Conservation (phyloP, 2,329 filamentous ascomycete genomes). For the Cadophora luteo-olivacea region DNA sequence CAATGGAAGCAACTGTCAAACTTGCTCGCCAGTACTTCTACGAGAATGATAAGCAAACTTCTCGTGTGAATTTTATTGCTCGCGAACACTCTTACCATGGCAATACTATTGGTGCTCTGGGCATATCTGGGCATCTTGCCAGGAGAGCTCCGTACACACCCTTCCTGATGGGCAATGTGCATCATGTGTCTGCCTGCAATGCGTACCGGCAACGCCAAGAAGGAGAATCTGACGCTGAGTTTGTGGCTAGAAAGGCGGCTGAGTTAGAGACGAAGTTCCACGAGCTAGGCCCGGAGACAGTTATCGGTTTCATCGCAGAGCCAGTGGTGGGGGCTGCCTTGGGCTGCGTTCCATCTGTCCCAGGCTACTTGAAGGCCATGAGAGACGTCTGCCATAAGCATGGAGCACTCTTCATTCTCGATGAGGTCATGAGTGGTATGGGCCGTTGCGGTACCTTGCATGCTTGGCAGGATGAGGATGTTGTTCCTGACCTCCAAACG, state of each 20-base stretch:
- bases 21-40: constrained; percentile 70
- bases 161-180: constrained; percentile 60
- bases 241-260: constrained; percentile 61
- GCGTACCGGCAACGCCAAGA: constrained; percentile 62
- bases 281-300: constrained; percentile 64
- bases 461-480: constrained; percentile 59
- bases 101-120: constrained; percentile 68
- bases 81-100: constrained; percentile 74
- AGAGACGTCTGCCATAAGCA: constrained; percentile 72
- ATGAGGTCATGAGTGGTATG: constrained; percentile 72
- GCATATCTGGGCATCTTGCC: constrained; percentile 63
- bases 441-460: constrained; percentile 60
- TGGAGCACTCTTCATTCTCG: constrained; percentile 77
- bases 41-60: constrained; percentile 53
- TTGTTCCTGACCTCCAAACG: constrained; percentile 68
- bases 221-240: constrained; percentile 58
- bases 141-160: constrained; percentile 64
- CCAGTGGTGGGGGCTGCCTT: constrained; percentile 73
- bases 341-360: constrained; percentile 70
- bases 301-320: constrained; percentile 71
- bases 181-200: constrained; percentile 67
- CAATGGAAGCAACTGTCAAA: constrained; percentile 73
- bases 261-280: constrained; percentile 70
- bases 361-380: constrained; percentile 74
- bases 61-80: constrained; percentile 66